Evolutionary conservation across 176 grass and related monocot species (phyloP).

Genomic region (Tuctoria greenei): DNA sequence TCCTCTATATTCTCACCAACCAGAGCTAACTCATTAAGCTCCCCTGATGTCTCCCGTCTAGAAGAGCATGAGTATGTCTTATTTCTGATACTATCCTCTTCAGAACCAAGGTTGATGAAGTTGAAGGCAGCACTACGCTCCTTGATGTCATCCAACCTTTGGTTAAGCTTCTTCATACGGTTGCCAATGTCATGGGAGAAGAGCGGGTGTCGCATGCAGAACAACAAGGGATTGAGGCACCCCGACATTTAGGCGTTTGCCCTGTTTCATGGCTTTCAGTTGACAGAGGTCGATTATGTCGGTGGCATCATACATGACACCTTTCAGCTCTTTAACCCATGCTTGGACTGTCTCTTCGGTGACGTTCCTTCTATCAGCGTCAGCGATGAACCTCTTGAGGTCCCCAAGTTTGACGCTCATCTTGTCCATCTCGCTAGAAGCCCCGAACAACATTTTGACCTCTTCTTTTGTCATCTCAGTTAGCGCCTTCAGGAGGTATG

Average conservation of each 20-base stretch:
- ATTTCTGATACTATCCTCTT: too few species aligned
- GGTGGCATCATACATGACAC: not conserved
- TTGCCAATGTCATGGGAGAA: not conserved
- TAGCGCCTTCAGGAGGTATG: not conserved
- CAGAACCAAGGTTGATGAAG: not conserved
- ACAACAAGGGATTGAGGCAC: not conserved
- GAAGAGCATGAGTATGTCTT: too few species aligned
- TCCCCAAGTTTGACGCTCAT: not conserved
- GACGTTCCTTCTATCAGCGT: constrained; percentile 26
- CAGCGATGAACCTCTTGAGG: not conserved
- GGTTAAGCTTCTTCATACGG: not conserved
- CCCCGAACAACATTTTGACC: constrained; percentile 7
- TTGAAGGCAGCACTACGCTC: not conserved
- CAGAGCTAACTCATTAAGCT: not conserved
- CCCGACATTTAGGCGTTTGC: too few species aligned
- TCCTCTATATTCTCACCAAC: constrained; percentile 34
- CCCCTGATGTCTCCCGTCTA: not conserved
- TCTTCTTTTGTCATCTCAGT: not conserved
- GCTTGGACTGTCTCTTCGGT: not conserved
- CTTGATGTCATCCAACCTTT: not conserved
- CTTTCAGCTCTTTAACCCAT: not conserved
- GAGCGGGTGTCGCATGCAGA: not conserved
- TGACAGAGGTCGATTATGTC: not conserved
- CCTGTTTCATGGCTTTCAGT: not conserved
- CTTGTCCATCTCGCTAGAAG: constrained; percentile 17